Conservation (phyloP, 345 rosid species). For the Schrenkiella parvula region DNA sequence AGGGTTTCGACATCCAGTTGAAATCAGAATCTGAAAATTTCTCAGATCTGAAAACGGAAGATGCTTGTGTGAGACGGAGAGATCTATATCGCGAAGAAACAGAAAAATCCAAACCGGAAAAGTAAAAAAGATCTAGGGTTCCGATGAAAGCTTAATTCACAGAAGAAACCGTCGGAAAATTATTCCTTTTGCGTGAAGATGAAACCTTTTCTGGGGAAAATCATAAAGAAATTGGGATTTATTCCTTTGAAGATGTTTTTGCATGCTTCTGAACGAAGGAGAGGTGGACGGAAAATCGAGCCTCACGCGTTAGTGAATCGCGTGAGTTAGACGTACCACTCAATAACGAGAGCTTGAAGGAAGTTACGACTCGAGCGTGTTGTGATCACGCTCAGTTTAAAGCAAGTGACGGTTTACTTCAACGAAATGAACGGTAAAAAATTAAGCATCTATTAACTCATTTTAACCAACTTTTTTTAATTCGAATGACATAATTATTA, state of each 20-base stretch:
- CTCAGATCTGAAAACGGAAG: conserved; percentile 20
- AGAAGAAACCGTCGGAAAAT: conserved; percentile 20
- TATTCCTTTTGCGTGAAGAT: conserved; percentile 18
- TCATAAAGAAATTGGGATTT: conserved; percentile 2
- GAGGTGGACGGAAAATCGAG: conserved; percentile 1
- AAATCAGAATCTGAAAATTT: background rate
- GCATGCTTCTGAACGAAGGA: conserved; percentile 32
- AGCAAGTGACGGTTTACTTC: conserved; percentile 19
- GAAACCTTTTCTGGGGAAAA: background rate
- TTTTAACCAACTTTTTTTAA: background rate
- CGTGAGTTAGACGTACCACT: background rate
- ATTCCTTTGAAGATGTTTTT: background rate
- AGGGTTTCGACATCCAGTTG: conserved; percentile 51
- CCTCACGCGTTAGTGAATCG: background rate
- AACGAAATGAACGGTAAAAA: conserved; percentile 14
- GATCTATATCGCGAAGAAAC: conserved; percentile 1
- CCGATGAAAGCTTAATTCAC: conserved; percentile 1
- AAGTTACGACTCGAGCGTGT: conserved; percentile 2
- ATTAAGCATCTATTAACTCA: background rate
- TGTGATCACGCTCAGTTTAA: conserved; percentile 1
- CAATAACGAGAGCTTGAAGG: background rate
- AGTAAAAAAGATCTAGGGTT: conserved; percentile 1
- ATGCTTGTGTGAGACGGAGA: background rate
- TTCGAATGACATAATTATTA: background rate
- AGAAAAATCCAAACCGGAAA: background rate